A percentile compares a stretch with the other conserved stretches of the same genome.
Evolutionary conservation across 768 basidiomycete genomes (phyloP).

Genomic region (Russula brevipes): DNA sequence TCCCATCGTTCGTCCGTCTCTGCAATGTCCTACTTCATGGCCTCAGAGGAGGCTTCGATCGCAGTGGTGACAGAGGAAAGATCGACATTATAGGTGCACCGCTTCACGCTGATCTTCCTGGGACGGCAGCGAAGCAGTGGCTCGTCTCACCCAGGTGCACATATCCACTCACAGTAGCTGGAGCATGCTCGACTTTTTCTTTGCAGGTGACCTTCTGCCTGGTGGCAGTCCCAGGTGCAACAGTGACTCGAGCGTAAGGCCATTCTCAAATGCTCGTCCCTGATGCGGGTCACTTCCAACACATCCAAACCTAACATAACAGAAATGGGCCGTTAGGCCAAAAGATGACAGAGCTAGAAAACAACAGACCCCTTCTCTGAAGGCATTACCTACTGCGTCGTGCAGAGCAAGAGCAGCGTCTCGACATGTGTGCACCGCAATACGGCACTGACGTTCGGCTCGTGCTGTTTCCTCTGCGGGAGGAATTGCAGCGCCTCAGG

Average conservation of each 20-base stretch:
- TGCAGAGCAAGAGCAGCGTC: slow-evolving; percentile 81
- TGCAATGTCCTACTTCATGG: slow-evolving; percentile 55
- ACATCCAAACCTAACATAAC: too few species aligned
- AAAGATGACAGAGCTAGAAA: too few species aligned
- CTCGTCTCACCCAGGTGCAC: slow-evolving; percentile 28
- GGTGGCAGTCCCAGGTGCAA: slow-evolving; percentile 61
- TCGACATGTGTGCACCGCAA: slow-evolving; percentile 85
- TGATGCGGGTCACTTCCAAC: too few species aligned
- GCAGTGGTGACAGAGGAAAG: slow-evolving; percentile 73
- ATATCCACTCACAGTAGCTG: slow-evolving; percentile 37
- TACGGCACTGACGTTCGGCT: slow-evolving; percentile 52
- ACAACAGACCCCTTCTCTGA: too few species aligned
- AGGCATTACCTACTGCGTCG: slow-evolving; percentile 62
- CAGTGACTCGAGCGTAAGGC: slow-evolving; percentile 12
- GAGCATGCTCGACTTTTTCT: slow-evolving; percentile 76
- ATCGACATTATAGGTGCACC: slow-evolving; percentile 65
- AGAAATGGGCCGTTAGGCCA: too few species aligned
- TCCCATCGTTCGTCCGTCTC: slow-evolving; percentile 21
- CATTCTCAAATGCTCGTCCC: too few species aligned
- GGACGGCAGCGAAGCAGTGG: slow-evolving; percentile 46
- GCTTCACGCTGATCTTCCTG: slow-evolving; percentile 86
- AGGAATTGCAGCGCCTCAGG: slow-evolving; percentile 84
- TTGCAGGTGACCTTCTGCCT: slow-evolving; percentile 58
- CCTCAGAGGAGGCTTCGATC: slow-evolving; percentile 45
- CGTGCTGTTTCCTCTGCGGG: slow-evolving; percentile 76